Evolutionary conservation across 257 asterid species (phyloP).

Genomic region (Echites panduratus): DNA sequence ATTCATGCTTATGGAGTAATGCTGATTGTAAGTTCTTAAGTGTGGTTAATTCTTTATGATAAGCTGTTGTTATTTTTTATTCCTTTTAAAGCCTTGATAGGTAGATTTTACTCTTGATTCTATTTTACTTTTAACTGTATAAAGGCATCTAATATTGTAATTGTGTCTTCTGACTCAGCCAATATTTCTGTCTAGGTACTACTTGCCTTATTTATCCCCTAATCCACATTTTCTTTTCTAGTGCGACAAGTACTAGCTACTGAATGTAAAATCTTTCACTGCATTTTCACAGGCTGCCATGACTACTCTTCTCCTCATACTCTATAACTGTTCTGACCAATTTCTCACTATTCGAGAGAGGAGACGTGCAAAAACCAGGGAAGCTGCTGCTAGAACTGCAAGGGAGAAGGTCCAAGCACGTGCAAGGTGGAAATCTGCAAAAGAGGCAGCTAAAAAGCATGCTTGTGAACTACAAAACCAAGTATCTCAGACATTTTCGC

Average conservation of each 20-base stretch:
- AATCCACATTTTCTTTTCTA: constrained; percentile 4
- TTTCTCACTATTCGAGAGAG: constrained; percentile 76
- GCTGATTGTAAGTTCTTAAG: constrained; percentile 59
- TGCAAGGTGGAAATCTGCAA: constrained; percentile 79
- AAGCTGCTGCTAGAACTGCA: constrained; percentile 85
- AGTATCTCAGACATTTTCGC: constrained; percentile 68
- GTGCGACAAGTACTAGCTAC: not conserved
- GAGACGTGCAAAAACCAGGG: constrained; percentile 77
- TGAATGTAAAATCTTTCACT: not conserved
- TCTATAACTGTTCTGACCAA: constrained; percentile 90
- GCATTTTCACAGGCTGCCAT: constrained; percentile 61
- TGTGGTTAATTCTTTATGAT: not conserved
- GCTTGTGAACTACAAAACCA: constrained; percentile 60
- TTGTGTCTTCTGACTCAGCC: not conserved
- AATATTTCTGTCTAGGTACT: not conserved
- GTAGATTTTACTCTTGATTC: not conserved
- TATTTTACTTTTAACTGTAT: not conserved
- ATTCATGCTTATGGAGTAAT: constrained; percentile 75
- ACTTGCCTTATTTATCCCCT: not conserved
- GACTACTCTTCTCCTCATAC: constrained; percentile 66
- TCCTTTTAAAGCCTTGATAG: not conserved
- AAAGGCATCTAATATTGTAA: not conserved
- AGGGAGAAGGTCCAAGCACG: constrained; percentile 76
- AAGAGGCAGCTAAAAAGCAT: constrained; percentile 78
- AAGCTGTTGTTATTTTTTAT: not conserved